These are phyloP conservation scores for Thinopyrum elongatum DNA, from an alignment of 176 grass and related monocot species.

Conservation along the genomic window DNA sequence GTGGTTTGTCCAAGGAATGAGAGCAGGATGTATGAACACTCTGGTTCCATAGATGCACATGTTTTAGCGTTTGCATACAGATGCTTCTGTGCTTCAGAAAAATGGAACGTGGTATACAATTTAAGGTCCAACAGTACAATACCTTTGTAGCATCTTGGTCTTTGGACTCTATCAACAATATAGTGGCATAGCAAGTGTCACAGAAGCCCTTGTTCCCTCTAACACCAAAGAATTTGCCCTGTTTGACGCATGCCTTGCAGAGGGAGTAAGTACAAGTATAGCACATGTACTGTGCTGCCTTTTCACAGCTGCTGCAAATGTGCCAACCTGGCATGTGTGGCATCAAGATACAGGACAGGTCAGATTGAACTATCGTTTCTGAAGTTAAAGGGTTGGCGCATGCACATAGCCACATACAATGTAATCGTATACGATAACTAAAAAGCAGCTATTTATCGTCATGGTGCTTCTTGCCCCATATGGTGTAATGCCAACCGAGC, in stretches of 20 bases:
- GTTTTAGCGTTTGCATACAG: neutral
- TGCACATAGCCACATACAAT: neutral
- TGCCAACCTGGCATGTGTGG: slow-evolving; percentile 80
- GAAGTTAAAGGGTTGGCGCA: neutral
- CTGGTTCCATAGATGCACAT: neutral
- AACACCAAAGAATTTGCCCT: slow-evolving; percentile 81
- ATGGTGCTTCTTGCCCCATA: neutral
- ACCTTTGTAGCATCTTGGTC: slow-evolving; percentile 66
- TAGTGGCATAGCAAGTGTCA: slow-evolving; percentile 87
- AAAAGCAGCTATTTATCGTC: slow-evolving; percentile 1
- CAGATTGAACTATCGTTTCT: neutral
- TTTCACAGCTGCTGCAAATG: slow-evolving; percentile 94
- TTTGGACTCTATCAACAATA: slow-evolving; percentile 83
- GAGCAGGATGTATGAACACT: neutral
- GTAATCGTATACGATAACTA: slow-evolving; percentile 4
- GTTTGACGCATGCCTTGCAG: slow-evolving; percentile 76
- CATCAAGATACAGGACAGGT: slow-evolving; percentile 30
- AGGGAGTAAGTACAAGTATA: slow-evolving; percentile 95
- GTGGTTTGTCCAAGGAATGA: neutral
- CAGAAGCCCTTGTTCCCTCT: slow-evolving; percentile 93
- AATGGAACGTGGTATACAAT: slow-evolving; percentile 9
- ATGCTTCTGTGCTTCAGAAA: neutral
- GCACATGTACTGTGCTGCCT: slow-evolving; percentile 82
- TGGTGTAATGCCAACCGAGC: slow-evolving; percentile 6
- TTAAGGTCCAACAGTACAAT: neutral